Evolutionary conservation across 2,329 filamentous ascomycete genomes (phyloP).

Genomic region (Hawksworthiomyces lignivorus): DNA sequence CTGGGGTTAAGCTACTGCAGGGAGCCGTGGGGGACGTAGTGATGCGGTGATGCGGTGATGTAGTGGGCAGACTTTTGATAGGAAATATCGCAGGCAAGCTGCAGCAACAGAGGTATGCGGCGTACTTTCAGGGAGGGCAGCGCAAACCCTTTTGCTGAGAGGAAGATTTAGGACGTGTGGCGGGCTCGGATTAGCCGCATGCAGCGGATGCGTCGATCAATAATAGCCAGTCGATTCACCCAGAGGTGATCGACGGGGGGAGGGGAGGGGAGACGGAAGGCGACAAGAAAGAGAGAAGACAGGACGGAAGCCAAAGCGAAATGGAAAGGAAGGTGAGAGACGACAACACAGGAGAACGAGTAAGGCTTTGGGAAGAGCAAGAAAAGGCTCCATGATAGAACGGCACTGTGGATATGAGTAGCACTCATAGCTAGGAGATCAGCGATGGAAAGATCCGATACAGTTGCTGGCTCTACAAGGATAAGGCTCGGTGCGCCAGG

Average conservation of each 20-base stretch:
- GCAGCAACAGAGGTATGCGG: background rate
- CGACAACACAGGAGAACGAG: no score
- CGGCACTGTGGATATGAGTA: no score
- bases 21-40: conserved; percentile 3
- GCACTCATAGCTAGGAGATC: no score
- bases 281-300: background rate
- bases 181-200: conserved; percentile 11
- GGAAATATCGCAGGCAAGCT: background rate
- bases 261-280: background rate
- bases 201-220: conserved; percentile 10
- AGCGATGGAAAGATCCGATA: no score
- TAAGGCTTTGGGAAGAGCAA: no score
- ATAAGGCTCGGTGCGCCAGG: no score
- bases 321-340: background rate
- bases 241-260: conserved; percentile 9
- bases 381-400: no score
- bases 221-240: conserved; percentile 12
- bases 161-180: conserved; percentile 3
- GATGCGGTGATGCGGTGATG: no score
- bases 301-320: background rate
- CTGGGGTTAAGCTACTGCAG: background rate
- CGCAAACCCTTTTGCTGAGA: no score
- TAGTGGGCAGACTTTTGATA: no score
- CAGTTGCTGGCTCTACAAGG: no score
- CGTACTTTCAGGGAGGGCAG: no score